Evolutionary conservation across 805 yeast genomes (phyloP), one percentile per base, ranked within the genome.

Genomic region (Metschnikowia hibisci): DNA sequence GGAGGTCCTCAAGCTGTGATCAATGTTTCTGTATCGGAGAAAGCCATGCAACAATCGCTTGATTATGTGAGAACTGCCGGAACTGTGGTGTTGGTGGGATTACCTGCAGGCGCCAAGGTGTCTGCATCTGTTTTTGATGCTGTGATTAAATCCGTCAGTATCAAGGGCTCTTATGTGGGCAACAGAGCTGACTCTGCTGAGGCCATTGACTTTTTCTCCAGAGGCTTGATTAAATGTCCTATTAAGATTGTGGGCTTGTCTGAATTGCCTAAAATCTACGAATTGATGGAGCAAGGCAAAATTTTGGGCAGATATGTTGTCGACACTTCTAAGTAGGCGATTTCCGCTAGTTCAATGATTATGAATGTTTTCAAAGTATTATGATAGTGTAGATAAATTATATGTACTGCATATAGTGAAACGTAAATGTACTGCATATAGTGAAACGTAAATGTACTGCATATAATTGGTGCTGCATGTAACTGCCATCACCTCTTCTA

Each of bases 231-330:
- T 62, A 73, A 76, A 64, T 77, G 87, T 50, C 86, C 87, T 55
- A 81, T 85, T 71, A 78, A 78, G 71, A 62, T 88, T 64, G 88
- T 81, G 42, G 88, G 89, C 45, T 74, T 87, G 57, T 79, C 88
- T 46, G 80, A 80, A 58, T 73, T 86, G 56, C 80, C 85, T 53
- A 65, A 63, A 44, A 83, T 87, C 51, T 87, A 77, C 73, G 74
- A 80, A 54, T 74, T 79, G 64, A 88, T 88, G 96, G 84, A 77
- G 67, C 74, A 80, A 68, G 95, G 95, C 60, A 78, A 84, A 73
- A 82, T 88, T 60, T 78, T 82, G 56, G 96, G 96, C 58, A 81
- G 96, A 71, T 82, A 83, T 63, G 96, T 88, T 45, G 82, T 88
- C 53, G 96, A 88, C 72, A 81, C 86, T 38, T 62, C 75, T 37